Evolutionary conservation across 1,284 basidiomycete genomes (phyloP), one percentile per base, ranked within the genome.

Genomic region (Inonotus hispidus): DNA sequence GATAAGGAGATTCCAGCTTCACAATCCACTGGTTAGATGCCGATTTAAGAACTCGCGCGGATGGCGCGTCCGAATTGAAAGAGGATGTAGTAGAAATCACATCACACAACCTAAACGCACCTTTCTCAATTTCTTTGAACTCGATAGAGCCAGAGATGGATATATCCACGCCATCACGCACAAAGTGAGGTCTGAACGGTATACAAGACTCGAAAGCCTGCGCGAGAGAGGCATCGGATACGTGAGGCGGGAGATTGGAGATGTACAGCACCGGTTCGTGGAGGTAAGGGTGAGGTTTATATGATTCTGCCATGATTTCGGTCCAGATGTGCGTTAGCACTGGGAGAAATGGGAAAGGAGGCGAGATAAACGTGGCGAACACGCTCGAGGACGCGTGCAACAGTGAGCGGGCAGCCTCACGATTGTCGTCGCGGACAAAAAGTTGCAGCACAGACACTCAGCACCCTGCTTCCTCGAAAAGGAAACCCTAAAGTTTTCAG

Each of bases 231-330:
- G 88, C 84, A 72, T 92, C 90, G 59, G 83, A 77, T 58, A 91
- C 80, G 73, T 80, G 83, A 45, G 83, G 72, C 13, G 89, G 86
- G 47, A 92, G 73, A 70, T 83, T 85, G 37, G 88, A 82, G 71
- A 92, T 85, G 74, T 91, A 87, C 53, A 92, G 77, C 65, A 89
- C 69, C 32, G 90, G 88, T 69, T 92, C 89, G 69, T 87, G 85
- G 66, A 92, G 81, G 74, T 89, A 91, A 45, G 90, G 90, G 69
- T 92, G 90, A 16, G 58, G 58, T 47, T 29, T 27, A n/a, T 43
- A 38, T 29, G 38, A 43, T 25, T 46, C 59, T 23, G 59, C 59
- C 59, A 60, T 60, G 52, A 13, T n/a, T 21, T 10, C 3, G 6
- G 21, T 10, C 32, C 13, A 2, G 8, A n/a, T 39, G 10, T 39